Evolutionary conservation across 352 stramenopile genomes (phyloP), one percentile per base, ranked within the genome.

Genomic region (Globisporangium splendens): DNA sequence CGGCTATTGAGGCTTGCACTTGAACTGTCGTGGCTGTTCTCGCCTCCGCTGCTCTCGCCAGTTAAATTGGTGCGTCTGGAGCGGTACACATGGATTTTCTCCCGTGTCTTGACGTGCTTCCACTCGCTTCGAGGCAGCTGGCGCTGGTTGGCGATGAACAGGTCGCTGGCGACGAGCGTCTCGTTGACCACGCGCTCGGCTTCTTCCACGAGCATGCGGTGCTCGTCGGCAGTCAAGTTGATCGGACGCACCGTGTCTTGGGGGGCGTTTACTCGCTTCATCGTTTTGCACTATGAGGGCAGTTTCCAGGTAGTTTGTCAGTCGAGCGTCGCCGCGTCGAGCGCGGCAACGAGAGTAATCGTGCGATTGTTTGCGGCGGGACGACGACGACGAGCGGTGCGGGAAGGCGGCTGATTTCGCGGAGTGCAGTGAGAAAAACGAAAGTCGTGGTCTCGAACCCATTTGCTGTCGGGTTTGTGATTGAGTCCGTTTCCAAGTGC

Each of bases 51-150:
- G 24, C 24, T 31, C 24, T 31, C 24, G 5, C 24, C 24, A 2
- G 24, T 31, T 6, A 31, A 5, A 5, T 47, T 80, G 62, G 43
- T 74, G 14, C 38, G 10, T 43, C 72, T 80, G 65, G 44, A 74
- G 84, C 59, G 18, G 59, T 69, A 75, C 50, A 72, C 71, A 14
- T 68, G 65, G 7, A 76, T 46, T 38, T 61, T 68, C 20, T 86
- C 63, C 50, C 79, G 83, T 38, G 65, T 35, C 8, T 69, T 66
- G 14, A 83, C 63, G 12, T 63, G 47, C 55, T 55, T 56, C 72
- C 74, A 87, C 12, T 72, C 47, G 3, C 56, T 35, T 20, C 57
- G 56, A 8, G 49, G 57, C 54, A 87, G 66, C 10, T 15, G 41
- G 20, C 55, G 55, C 51, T 62, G 54, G 7, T 67, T 46, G 0